Evolutionary conservation across 2,329 filamentous ascomycete species (phyloP), one percentile per base, ranked within the genome.

Genomic region (Colletotrichum melonis): DNA sequence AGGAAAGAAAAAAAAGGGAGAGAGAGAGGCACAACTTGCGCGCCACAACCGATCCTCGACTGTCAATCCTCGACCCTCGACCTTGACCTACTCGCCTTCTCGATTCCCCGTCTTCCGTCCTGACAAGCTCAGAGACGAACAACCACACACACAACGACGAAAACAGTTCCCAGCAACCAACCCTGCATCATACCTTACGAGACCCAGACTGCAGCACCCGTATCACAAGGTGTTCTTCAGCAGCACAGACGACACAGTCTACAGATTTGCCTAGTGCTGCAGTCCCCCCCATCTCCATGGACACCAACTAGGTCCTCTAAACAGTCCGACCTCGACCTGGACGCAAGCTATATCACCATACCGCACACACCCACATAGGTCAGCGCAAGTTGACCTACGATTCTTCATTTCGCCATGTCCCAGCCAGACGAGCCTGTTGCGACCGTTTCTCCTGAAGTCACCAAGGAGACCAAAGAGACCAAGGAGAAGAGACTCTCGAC

Each of bases 371-470:
- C 56, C 28, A 65, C 60, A 30, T 32, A 46, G 60, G 69, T 63
- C 57, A 54, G 62, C 68, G 56, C 60, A 64, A 67, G 57, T 67
- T 59, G 57, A 72, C 49, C 63, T 63, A 16, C 62, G 16, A 60
- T 63, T 30, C 66, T 70, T 57, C 52, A 76, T 73, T 71, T 70
- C 75, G 76, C 70, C 77, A 84, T 84, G 82, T 79, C 81, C 75
- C 81, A 82, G 76, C 77, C 76, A 67, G 79, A 79, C 70, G 79
- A 81, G 63, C 75, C 73, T 72, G 76, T 76, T 67, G 79, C 32
- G 56, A 54, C 62, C 14, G 54, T 57, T 57, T 57, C 63, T 16
- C 32, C 32, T n/a, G 63, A 65, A 22, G 49, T 78, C 56, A 75
- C 77, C 65, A 76, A 76, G 52, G 71, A 54, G 32, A 54, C 68